These are phyloP conservation scores for Lipomyces sp. DNA, from an alignment of 805 yeast species.

Conservation along the genomic window DNA sequence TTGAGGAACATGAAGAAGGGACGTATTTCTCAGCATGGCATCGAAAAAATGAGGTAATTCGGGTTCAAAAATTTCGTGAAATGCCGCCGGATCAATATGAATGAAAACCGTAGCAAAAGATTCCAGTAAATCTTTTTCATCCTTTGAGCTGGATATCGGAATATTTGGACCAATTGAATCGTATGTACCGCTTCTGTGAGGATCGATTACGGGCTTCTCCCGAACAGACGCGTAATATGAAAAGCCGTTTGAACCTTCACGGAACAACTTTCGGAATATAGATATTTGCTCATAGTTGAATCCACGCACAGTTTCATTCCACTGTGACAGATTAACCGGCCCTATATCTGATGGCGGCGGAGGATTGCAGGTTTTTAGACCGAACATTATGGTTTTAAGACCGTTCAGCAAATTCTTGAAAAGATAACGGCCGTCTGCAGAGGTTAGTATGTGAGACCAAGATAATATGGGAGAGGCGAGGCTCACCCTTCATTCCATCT, in stretches of 20 bases:
- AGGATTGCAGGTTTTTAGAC: slow-evolving; percentile 85
- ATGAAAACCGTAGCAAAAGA: slow-evolving; percentile 89
- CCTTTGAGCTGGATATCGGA: slow-evolving; percentile 84
- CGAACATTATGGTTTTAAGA: slow-evolving; percentile 82
- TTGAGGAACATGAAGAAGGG: slow-evolving; percentile 86
- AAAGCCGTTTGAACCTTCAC: slow-evolving; percentile 80
- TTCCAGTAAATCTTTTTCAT: slow-evolving; percentile 94
- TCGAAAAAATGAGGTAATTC: slow-evolving; percentile 77
- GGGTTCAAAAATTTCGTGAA: slow-evolving; percentile 81
- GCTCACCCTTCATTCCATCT: slow-evolving; percentile 48
- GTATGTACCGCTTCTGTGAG: slow-evolving; percentile 36
- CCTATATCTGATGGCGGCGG: slow-evolving; percentile 54
- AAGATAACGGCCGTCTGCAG: slow-evolving; percentile 79
- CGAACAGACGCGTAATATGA: slow-evolving; percentile 60
- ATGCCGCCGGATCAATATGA: slow-evolving; percentile 91
- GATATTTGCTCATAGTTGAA: slow-evolving; percentile 78
- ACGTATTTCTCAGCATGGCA: slow-evolving; percentile 76
- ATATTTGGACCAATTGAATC: slow-evolving; percentile 76
- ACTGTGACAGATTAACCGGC: slow-evolving; percentile 52
- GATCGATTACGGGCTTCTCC: slow-evolving; percentile 32
- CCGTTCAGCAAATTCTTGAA: slow-evolving; percentile 88
- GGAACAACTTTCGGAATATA: slow-evolving; percentile 70
- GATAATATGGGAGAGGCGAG: background rate
- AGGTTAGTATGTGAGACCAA: background rate
- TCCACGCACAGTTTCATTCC: slow-evolving; percentile 87